These are phyloP conservation scores for Russula earlei DNA, from an alignment of 768 basidiomycete genomes.

Conservation along the genomic window DNA sequence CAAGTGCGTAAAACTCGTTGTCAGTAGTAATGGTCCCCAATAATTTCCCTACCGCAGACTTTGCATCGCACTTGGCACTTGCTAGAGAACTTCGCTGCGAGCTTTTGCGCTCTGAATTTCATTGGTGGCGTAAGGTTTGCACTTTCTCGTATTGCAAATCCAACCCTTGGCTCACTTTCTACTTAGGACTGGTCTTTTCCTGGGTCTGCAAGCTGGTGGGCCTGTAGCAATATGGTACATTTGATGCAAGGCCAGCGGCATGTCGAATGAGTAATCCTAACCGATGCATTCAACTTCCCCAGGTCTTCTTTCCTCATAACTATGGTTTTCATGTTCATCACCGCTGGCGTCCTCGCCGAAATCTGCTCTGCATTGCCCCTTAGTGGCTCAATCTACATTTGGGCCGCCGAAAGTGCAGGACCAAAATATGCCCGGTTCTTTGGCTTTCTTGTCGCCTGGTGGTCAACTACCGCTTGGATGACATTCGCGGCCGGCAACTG, in stretches of 20 bases:
- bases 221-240: constrained; percentile 75
- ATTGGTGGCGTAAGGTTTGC: constrained; percentile 75
- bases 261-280: neutral
- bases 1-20: constrained; percentile 41
- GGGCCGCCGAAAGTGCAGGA: constrained; percentile 90
- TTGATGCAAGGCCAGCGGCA: neutral
- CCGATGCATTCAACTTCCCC: constrained; percentile 13
- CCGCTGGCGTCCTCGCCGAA: constrained; percentile 79
- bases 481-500: constrained; percentile 85
- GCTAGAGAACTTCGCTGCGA: constrained; percentile 78
- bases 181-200: constrained; percentile 61
- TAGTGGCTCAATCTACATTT: constrained; percentile 89
- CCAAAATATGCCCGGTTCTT: constrained; percentile 79
- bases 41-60: constrained; percentile 38
- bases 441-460: constrained; percentile 88
- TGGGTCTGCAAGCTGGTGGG: constrained; percentile 77
- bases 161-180: constrained; percentile 1
- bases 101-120: constrained; percentile 84
- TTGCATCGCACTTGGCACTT: constrained; percentile 81
- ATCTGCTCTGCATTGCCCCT: constrained; percentile 83
- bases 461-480: constrained; percentile 94
- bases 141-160: neutral
- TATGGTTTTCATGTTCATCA: constrained; percentile 80
- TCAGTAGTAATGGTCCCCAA: neutral
- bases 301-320: constrained; percentile 84